phyloP scores from a whole-genome alignment of 179 eudicot species.

The Sideroxylon spinosum region DNA sequence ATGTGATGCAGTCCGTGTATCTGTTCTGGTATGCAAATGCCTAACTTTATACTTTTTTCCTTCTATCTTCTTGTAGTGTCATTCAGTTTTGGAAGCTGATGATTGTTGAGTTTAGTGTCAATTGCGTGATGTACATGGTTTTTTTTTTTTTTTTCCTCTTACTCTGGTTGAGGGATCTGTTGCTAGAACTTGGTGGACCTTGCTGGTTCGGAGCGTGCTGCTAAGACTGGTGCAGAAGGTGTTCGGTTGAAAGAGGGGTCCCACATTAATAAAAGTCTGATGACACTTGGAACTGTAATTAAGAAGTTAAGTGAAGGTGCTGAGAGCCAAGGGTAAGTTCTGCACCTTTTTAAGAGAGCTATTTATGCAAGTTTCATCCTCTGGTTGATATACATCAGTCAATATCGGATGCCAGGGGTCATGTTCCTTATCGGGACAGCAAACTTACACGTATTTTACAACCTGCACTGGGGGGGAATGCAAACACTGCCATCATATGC shows the following conservation, averaged over 20 bases:
- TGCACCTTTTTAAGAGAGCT: constrained; percentile 24
- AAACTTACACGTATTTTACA: constrained; percentile 94
- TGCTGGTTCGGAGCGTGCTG: constrained; percentile 99
- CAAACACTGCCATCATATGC: constrained; percentile 93
- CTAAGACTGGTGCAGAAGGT: constrained; percentile 99
- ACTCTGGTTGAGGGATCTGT: constrained; percentile 4
- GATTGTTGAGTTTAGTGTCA: neutral
- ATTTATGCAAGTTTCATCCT: neutral
- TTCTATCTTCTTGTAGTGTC: neutral
- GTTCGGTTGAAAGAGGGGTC: constrained; percentile 98
- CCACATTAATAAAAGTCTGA: constrained; percentile 91
- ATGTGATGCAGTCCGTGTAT: constrained; percentile 97
- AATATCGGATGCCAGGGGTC: constrained; percentile 53
- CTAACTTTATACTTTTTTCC: neutral
- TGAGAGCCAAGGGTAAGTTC: constrained; percentile 91
- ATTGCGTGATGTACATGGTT: neutral
- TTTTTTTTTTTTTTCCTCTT: constrained; percentile 10
- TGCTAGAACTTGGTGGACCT: constrained; percentile 91
- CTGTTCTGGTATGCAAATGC: constrained; percentile 61
- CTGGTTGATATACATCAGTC: constrained; percentile 2
- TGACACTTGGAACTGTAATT: constrained; percentile 96
- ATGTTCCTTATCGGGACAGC: constrained; percentile 97
- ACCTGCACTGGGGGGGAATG: constrained; percentile 97
- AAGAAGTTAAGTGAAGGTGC: constrained; percentile 97
- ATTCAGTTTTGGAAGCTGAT: neutral